phyloP scores from a whole-genome alignment of 2,329 filamentous ascomycete species.

The Madurella fahalii region DNA sequence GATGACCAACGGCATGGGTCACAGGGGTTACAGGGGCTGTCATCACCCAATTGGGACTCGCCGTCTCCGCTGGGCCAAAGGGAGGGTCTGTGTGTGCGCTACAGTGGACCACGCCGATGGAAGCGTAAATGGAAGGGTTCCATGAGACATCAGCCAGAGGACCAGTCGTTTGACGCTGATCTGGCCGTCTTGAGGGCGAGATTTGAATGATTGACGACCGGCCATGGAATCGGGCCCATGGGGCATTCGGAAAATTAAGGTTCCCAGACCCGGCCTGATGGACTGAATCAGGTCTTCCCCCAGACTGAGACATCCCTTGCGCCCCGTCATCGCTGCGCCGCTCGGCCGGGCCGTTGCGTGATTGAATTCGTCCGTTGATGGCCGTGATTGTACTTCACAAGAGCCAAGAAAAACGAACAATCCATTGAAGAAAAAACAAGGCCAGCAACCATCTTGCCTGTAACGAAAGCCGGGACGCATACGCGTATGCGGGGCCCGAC shows the following conservation, averaged over 20 bases:
- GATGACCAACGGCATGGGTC: neutral
- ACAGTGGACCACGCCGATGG: neutral
- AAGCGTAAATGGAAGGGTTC: constrained; percentile 5
- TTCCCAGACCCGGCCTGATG: neutral
- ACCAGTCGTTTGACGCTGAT: neutral
- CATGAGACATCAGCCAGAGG: neutral
- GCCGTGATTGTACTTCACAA: neutral
- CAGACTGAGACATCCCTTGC: neutral
- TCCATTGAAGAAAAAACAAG: neutral
- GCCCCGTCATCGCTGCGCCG: neutral
- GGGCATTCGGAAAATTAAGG: neutral
- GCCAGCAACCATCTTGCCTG: neutral
- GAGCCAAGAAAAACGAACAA: neutral
- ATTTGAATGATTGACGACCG: neutral
- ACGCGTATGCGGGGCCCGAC: neutral
- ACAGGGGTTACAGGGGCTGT: neutral
- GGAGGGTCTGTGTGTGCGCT: neutral
- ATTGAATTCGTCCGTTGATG: neutral
- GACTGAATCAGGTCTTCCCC: neutral
- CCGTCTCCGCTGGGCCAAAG: neutral
- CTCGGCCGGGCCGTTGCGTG: neutral
- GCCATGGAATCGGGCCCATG: neutral
- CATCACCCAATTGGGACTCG: constrained; percentile 4
- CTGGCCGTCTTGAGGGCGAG: neutral
- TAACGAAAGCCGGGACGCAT: constrained; percentile 1